phyloP scores from a whole-genome alignment of 1,284 basidiomycete genomes.

The Rhodofomes roseus region DNA sequence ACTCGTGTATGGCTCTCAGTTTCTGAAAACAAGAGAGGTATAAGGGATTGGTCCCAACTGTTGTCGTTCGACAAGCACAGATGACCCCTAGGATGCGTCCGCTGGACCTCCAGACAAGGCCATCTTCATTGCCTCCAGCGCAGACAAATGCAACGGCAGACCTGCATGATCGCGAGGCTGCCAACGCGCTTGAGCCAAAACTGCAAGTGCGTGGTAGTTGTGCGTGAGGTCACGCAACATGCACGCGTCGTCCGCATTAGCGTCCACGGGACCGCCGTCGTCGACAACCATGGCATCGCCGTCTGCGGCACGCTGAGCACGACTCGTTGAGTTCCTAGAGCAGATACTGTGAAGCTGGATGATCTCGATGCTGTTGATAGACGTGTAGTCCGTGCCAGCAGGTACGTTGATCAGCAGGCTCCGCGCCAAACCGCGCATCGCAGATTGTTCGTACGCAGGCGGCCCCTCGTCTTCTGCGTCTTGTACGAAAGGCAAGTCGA shows the following conservation, averaged over 20 bases:
- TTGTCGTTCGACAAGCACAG: no score
- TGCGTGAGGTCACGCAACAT: slow-evolving; percentile 56
- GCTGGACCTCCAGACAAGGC: slow-evolving; percentile 24
- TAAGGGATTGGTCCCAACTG: no score
- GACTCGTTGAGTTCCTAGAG: slow-evolving; percentile 34
- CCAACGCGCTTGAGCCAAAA: slow-evolving; percentile 53
- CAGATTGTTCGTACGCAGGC: slow-evolving; percentile 24
- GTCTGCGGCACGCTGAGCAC: slow-evolving; percentile 13
- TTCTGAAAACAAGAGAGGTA: no score
- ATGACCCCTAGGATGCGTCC: background rate
- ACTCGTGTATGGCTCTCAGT: no score
- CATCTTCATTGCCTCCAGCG: slow-evolving; percentile 54
- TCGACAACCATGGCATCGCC: background rate
- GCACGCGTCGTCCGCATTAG: slow-evolving; percentile 26
- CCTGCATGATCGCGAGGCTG: slow-evolving; percentile 42
- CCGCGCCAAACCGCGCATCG: slow-evolving; percentile 48
- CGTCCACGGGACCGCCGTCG: slow-evolving; percentile 7
- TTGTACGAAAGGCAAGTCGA: slow-evolving; percentile 21
- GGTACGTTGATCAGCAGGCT: slow-evolving; percentile 55
- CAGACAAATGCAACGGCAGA: slow-evolving; percentile 67
- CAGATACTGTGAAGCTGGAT: slow-evolving; percentile 52
- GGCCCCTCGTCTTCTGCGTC: slow-evolving; percentile 31
- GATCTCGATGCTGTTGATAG: slow-evolving; percentile 52
- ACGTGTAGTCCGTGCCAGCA: slow-evolving; percentile 33
- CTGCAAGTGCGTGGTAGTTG: slow-evolving; percentile 63